Conservation (phyloP, 2,329 filamentous ascomycete genomes). For the Ceratocystiopsis sp. region DNA sequence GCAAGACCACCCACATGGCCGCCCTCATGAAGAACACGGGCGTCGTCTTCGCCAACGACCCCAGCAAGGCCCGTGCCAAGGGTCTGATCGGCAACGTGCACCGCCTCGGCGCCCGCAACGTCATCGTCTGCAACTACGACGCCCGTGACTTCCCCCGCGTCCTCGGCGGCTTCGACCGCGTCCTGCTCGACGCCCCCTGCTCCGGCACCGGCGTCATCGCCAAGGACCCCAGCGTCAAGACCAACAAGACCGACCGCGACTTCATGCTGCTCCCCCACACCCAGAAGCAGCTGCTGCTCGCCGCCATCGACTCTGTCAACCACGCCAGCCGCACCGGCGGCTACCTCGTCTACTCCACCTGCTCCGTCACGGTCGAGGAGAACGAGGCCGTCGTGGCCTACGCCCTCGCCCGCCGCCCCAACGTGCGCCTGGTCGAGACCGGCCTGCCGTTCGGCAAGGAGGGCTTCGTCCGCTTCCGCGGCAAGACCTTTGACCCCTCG, state of each 20-base stretch:
- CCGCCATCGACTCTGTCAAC: conserved; percentile 88
- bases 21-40: conserved; percentile 97
- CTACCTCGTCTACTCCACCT: conserved; percentile 93
- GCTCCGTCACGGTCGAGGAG: conserved; percentile 20
- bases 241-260: conserved; percentile 91
- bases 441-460: conserved; percentile 81
- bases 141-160: conserved; percentile 86
- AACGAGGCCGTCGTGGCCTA: conserved; percentile 92
- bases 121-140: conserved; percentile 89
- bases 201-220: conserved; percentile 94
- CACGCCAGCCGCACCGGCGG: conserved; percentile 91
- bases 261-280: conserved; percentile 86
- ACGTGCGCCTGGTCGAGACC: conserved; percentile 84
- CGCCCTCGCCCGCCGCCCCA: conserved; percentile 76
- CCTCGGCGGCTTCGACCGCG: conserved; percentile 89
- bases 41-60: conserved; percentile 89
- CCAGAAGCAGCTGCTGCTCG: conserved; percentile 84
- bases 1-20: conserved; percentile 93
- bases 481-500: conserved; percentile 77
- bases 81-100: conserved; percentile 97
- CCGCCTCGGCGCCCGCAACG: conserved; percentile 82
- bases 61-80: conserved; percentile 82
- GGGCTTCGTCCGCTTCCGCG: conserved; percentile 78
- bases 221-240: conserved; percentile 94
- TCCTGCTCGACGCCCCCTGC: conserved; percentile 87